phyloP scores from a whole-genome alignment of 441 rosid genomes.

The Eruca vesicaria region DNA sequence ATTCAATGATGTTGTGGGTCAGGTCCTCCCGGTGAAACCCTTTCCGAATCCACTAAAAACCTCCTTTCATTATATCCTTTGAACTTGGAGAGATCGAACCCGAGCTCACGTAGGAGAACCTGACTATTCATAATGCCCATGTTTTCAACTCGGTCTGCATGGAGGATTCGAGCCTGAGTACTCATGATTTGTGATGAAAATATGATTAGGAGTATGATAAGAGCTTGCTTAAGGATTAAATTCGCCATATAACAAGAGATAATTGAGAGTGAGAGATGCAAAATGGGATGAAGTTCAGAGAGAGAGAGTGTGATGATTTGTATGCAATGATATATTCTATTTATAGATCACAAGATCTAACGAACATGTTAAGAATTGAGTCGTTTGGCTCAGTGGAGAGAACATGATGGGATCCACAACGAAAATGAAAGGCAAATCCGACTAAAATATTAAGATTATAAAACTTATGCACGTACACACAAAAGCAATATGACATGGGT shows the following conservation, averaged over 20 bases:
- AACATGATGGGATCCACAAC: conserved; percentile 31
- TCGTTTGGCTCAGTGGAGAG: conserved; percentile 28
- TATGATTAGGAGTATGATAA: conserved; percentile 30
- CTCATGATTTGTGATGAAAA: conserved; percentile 12
- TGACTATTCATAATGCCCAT: conserved; percentile 10
- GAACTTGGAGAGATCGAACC: conserved; percentile 31
- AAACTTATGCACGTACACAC: conserved; percentile 1
- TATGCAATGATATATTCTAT: conserved; percentile 14
- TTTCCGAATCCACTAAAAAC: conserved; percentile 26
- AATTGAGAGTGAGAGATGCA: background rate
- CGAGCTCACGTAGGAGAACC: conserved; percentile 33
- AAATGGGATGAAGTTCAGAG: conserved; percentile 2
- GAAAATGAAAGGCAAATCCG: background rate
- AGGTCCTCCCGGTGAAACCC: conserved; percentile 39
- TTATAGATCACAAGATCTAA: conserved; percentile 20
- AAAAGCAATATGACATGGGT: background rate
- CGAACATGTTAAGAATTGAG: background rate
- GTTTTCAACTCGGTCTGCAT: background rate
- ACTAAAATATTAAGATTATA: conserved; percentile 9
- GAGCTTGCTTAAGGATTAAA: conserved; percentile 17
- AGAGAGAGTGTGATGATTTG: conserved; percentile 19
- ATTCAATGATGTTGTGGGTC: conserved; percentile 35
- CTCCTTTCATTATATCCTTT: conserved; percentile 22
- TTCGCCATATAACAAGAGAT: too few relatives aligned
- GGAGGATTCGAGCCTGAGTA: conserved; percentile 34